Base-by-base conservation (phyloP, 108 stramenopile species). In the Fragilariopsis cylindrus region DNA sequence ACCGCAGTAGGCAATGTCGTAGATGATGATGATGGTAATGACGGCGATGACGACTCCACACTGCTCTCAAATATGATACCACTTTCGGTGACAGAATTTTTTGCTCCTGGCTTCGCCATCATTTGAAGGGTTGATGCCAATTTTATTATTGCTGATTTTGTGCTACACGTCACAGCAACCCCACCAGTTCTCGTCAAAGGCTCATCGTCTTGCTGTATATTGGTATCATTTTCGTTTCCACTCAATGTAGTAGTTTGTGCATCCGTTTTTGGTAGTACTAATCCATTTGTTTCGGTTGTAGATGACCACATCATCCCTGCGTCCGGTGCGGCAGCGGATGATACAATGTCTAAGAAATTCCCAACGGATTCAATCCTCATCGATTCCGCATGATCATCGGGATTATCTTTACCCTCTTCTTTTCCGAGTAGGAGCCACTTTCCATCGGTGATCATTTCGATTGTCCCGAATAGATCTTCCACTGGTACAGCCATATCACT, bases 11-110 rank as follows among this genome's bases (percentile, higher is more conserved):
- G 57, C 21, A 82, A 58, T 12, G 57, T 6, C 42, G 9, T 56
- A 30, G 30, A 30, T 30, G 30, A 30, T 30, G 30, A 30, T 30
- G 30, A 30, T 30, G 30, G 30, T 30, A 30, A 30, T 30, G 30
- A 30, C 30, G 30, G 30, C 30, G 30, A 30, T 19, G 70, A 46
- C 4, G 12, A n/a, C 45, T 40, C 72, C 11, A 13, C 16, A 9
- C 40, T 62, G 45, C 60, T 41, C 55, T 69, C 53, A 21, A 81
- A 43, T 57, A 85, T 54, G 60, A 82, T 82, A n/a, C 81, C 81
- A 60, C 75, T 75, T 8, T 82, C 79, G 2, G 79, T 80, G 45
- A 63, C 63, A 44, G 78, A 67, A 3, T 76, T 75, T 9, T 43
- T 49, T 9, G 48, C 9, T 15, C 73, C 73, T 6, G 47, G 11